Percentiles rank a stretch among this genome's conserved stretches.
phyloP scores from a whole-genome alignment of 306 rosid species.

The Lithocarpus polystachyus region DNA sequence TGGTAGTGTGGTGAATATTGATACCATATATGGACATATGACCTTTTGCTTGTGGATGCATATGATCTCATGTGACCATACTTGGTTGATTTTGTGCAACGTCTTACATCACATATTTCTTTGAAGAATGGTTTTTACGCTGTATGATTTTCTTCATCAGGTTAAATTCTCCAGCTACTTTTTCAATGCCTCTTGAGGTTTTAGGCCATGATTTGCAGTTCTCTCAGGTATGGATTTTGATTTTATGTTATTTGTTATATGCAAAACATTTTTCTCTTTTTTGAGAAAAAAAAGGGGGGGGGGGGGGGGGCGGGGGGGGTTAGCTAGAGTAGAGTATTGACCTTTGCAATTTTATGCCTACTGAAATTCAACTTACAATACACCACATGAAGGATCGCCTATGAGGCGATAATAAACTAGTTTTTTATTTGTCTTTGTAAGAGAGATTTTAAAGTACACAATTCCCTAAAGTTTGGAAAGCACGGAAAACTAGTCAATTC shows the following conservation, averaged over 20 bases:
- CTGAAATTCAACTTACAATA: not conserved
- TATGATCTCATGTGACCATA: not conserved
- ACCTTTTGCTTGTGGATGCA: not conserved
- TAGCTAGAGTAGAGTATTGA: not conserved
- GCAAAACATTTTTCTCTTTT: not conserved
- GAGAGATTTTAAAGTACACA: not conserved
- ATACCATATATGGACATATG: not conserved
- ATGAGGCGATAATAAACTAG: not conserved
- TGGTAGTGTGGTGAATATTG: not conserved
- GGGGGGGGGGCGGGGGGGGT: not conserved
- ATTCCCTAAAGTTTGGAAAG: not conserved
- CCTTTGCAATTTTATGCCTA: not conserved
- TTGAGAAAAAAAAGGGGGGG: not conserved
- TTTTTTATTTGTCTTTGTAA: not conserved
- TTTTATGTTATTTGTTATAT: not conserved
- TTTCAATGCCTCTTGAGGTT: constrained; percentile 78
- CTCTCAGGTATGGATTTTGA: constrained; percentile 52
- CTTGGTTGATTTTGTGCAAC: not conserved
- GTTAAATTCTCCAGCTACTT: constrained; percentile 79
- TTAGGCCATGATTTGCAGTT: constrained; percentile 82
- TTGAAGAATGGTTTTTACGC: not conserved
- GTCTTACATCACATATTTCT: not conserved
- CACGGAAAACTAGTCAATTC: not conserved
- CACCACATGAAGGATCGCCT: not conserved
- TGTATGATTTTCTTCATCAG: constrained; percentile 35